A percentile compares a stretch with the other conserved stretches of the same genome.
These are phyloP conservation scores for Neofusicoccum sp. DNA, from an alignment of 2,329 filamentous ascomycete species.

Conservation along the genomic window DNA sequence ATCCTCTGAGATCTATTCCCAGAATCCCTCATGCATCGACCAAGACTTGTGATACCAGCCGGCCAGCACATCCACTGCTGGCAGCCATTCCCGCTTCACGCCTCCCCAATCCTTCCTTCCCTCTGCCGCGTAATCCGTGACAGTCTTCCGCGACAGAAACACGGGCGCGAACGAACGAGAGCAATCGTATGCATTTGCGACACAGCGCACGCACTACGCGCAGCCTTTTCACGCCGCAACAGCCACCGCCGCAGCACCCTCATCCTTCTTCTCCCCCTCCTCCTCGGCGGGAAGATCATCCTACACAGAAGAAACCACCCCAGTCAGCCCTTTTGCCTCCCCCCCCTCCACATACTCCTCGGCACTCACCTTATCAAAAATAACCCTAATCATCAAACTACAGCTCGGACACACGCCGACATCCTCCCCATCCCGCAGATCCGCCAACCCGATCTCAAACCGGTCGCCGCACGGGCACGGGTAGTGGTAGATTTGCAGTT, in stretches of 20 bases:
- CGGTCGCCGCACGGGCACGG: conserved; percentile 96
- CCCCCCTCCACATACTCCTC: too few species aligned
- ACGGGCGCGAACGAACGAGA: too few species aligned
- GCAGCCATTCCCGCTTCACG: too few species aligned
- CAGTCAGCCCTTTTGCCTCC: neutral
- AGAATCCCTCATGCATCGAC: too few species aligned
- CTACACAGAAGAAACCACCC: conserved; percentile 31
- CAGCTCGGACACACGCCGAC: conserved; percentile 98
- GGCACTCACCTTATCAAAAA: conserved; percentile 77
- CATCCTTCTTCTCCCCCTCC: conserved; percentile 40
- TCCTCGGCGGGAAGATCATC: conserved; percentile 51
- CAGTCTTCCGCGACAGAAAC: too few species aligned
- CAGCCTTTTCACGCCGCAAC: conserved; percentile 42
- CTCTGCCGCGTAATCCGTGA: too few species aligned
- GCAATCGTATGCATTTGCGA: too few species aligned
- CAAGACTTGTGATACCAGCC: too few species aligned
- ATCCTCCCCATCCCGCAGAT: conserved; percentile 85
- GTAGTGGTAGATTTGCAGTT: conserved; percentile 88
- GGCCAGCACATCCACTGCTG: too few species aligned
- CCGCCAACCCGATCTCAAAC: conserved; percentile 85
- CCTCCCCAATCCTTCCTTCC: too few species aligned
- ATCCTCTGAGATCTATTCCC: too few species aligned
- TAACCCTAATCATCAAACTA: conserved; percentile 93
- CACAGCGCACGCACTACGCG: too few species aligned
- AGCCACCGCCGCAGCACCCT: conserved; percentile 35